Evolutionary conservation across 805 yeast species (phyloP), one percentile per base, ranked within the genome.

Genomic region (Scheffersomyces coipomensis): DNA sequence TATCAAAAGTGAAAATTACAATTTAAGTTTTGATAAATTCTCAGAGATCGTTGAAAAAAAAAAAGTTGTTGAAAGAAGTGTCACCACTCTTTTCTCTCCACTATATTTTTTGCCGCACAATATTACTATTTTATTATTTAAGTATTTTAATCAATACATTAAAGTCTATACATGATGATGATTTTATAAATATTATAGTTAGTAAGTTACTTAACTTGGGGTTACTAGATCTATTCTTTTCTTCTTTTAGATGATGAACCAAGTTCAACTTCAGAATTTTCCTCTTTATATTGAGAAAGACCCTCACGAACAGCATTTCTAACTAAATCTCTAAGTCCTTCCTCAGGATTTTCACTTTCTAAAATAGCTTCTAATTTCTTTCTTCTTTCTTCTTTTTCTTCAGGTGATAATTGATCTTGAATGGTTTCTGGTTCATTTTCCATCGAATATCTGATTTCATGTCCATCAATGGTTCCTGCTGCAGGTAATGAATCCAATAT

Each of bases 311-410:
- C 82, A 9, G 85, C 81, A 11, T 76, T 77, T 47, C 78, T 67
- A 23, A 90, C 79, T 49, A 84, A 77, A 30, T 79, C 79, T 52
- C 84, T 79, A 33, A 90, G 67, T 21, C 80, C 85, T 46, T 79
- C 87, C 56, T 89, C 96, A 3, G 91, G 88, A 52, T 88, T 83
- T 4, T 83, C 95, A 40, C 95, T 81, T 46, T 79, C 74, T 46
- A 89, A 75, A 18, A 91, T 88, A 29, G 73, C 77, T 52, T 85
- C 86, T 18, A 91, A 66, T 53, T 76, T 70, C 48, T 69, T 66
- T 48, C 93, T 74, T 52, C 84, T 79, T 37, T 74, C 83, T 37
- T 49, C 49, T 19, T 33, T 30, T 29, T 69, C 68, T 40, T 59
- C 66, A 11, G 42, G 40, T 12, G 43, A 41, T 18, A 33, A 16